phyloP scores from a whole-genome alignment of 2,329 filamentous ascomycete genomes.

The Rhynchosporium agropyri region DNA sequence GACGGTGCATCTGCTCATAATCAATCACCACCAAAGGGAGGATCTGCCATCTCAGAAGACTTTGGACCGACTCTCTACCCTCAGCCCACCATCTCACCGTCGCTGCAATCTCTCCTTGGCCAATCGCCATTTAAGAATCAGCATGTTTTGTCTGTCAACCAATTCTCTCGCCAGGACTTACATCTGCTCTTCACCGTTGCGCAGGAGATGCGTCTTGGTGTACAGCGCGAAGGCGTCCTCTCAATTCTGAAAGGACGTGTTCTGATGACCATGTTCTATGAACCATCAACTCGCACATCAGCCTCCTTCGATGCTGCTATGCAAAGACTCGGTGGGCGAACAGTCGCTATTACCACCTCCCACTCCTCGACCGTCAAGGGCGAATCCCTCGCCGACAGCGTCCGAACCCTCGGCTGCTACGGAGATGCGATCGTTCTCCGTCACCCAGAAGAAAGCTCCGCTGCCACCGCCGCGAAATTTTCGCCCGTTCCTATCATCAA shows the following conservation, averaged over 20 bases:
- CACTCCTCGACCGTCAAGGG: conserved; percentile 93
- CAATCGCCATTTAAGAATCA: conserved; percentile 86
- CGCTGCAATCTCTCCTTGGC: conserved; percentile 72
- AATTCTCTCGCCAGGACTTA: conserved; percentile 84
- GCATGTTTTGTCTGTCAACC: conserved; percentile 88
- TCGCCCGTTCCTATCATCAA: conserved; percentile 94
- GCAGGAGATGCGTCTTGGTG: conserved; percentile 94
- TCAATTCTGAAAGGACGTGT: conserved; percentile 84
- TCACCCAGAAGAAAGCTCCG: conserved; percentile 81
- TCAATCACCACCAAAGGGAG: conserved; percentile 41
- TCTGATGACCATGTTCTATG: conserved; percentile 93
- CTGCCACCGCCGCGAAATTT: conserved; percentile 81
- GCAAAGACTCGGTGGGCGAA: conserved; percentile 93
- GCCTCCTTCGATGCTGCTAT: conserved; percentile 97
- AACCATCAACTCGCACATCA: conserved; percentile 94
- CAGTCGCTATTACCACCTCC: conserved; percentile 77
- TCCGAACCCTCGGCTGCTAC: conserved; percentile 92
- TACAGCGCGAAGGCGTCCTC: conserved; percentile 88
- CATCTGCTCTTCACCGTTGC: conserved; percentile 95
- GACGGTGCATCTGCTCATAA: conserved; percentile 44
- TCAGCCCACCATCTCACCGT: conserved; percentile 57
- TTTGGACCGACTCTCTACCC: conserved; percentile 51
- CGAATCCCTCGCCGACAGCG: conserved; percentile 88
- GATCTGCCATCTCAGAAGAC: conserved; percentile 47
- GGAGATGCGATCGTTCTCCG: conserved; percentile 94